Base-by-base conservation (phyloP, 176 grass and related monocot genomes). In the Aegilops sharonensis region DNA sequence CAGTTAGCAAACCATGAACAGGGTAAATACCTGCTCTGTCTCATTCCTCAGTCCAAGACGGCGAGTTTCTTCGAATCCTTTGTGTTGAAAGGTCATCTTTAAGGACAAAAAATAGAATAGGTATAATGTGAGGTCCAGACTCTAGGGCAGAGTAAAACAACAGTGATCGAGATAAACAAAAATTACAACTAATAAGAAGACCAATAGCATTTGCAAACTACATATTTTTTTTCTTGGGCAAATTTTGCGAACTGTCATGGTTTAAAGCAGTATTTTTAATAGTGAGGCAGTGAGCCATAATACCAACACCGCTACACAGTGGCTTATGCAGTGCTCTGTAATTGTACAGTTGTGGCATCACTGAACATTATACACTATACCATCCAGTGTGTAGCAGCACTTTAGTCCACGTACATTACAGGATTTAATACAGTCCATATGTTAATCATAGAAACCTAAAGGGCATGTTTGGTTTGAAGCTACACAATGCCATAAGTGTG, bases 21-120 rank as follows among this genome's bases (percentile, higher is more conserved):
- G 68, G 8, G 68, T 37, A 85, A 48, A 64, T 85, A 93, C 97
- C 82, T 96, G 94, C 73, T 99, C 97, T 72, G 97, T 99, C 72
- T 99, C 97, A 83, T 87, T 94, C 79, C 78, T 81, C 56, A 99
- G 94, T 54, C 97, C 97, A 92, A 99, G 94, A 62, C 97, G 90
- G 1, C 97, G 90, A 45, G 90, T 96, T 92, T 99, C 94, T 84
- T 99, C 97, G 62, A 94, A 99, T 85, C 97, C 97, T 92, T 99
- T 99, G 81, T 99, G 97, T 78, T 92, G 84, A 96, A 94, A 96
- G 14, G 97, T 99, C 47, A 80, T 87, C 97, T 99, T 87, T 81
- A 43, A 74, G 30, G 54, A 62, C 1, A 59, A 15, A 79, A 78
- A 73, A 60, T 2, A 18, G 1, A 83, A 48, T 13, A 67, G 43